Evolutionary conservation across 164 flowering plant genomes (phyloP), one percentile per base, ranked within the genome.

Genomic region (Berberis vulgaris): DNA sequence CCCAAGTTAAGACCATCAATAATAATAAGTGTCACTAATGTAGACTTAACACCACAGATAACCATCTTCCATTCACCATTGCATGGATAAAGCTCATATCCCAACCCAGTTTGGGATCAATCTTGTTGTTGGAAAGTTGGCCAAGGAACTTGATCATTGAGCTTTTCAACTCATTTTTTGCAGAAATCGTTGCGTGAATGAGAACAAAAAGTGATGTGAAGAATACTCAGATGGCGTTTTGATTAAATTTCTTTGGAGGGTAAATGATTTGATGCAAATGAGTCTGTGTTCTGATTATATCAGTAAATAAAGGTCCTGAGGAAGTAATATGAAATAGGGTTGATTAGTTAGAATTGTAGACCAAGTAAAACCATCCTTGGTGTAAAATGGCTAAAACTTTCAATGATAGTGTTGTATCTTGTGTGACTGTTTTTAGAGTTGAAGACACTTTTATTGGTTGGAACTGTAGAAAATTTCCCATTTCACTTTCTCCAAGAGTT

Each of bases 81-180:
- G 75, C 86, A 85, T 4, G 85, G 85, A 68, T 82, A 7, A 82
- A 67, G 50, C 69, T 44, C 6, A 39, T 5, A 26, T 67, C 75
- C 88, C 85, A 82, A 46, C 77, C 78, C 49, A 64, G 63, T 54
- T 7, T 57, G 10, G 75, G 69, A 46, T 58, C 69, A 45, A 40
- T n/a, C 49, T 61, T 67, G 57, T 12, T 55, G 49, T 49, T 49
- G 41, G 76, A 68, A 26, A 81, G 65, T 7, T 67, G 52, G 1
- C 58, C 58, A 46, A 77, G 65, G 63, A 84, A 81, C 42, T 55
- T 56, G 38, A 72, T 52, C 6, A 81, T 70, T 4, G 79, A 62
- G 4, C 7, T 62, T 65, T 43, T 78, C 9, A 65, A 74, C 2
- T 69, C 76, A 5, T 65, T 67, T 6, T 75, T 76, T 43, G 61